Conservation (phyloP, 306 rosid species). For the Potentilla sterilis region DNA sequence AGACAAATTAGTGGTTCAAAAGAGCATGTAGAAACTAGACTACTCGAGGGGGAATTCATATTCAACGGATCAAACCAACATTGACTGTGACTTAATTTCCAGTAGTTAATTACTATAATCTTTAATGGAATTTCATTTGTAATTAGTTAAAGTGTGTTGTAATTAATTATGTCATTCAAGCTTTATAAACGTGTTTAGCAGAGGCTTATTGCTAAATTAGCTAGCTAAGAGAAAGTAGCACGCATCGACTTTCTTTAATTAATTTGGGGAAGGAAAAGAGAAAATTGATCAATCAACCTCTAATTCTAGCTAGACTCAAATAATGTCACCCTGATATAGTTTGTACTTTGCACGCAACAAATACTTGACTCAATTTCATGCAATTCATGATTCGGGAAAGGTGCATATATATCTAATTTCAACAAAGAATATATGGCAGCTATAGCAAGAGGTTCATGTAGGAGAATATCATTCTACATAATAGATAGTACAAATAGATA, state of each 20-base stretch:
- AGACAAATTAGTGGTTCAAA: neutral
- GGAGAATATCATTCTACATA: neutral
- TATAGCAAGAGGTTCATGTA: neutral
- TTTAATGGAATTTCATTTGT: neutral
- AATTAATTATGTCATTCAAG: neutral
- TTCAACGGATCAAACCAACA: neutral
- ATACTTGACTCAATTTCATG: neutral
- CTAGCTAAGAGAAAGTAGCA: neutral
- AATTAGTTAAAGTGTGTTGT: neutral
- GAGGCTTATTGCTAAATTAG: neutral
- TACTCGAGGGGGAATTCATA: neutral
- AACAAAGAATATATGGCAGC: neutral
- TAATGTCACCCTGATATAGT: neutral
- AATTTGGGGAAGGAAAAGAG: neutral
- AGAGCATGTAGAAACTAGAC: neutral
- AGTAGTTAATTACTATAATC: neutral
- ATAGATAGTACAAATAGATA: neutral
- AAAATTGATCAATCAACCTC: neutral
- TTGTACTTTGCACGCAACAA: neutral
- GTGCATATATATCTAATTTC: neutral
- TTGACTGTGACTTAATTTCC: neutral
- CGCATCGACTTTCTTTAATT: neutral
- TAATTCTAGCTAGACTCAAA: neutral
- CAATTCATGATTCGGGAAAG: neutral
- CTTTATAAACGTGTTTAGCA: neutral